phyloP scores from a whole-genome alignment of 164 flowering plant species.

The Vitis vinifera region DNA sequence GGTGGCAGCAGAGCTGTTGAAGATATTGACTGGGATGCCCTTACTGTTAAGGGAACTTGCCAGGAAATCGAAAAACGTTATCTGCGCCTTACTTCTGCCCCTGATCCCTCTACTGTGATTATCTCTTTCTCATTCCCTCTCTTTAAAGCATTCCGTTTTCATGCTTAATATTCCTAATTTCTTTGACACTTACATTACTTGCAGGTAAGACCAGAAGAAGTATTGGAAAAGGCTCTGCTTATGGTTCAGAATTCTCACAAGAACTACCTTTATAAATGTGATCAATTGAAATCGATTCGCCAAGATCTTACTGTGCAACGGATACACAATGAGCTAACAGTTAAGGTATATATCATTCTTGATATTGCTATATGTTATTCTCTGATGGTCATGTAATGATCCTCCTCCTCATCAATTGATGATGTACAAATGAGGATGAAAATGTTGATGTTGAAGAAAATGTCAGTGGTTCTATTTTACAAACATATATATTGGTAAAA shows the following conservation, averaged over 20 bases:
- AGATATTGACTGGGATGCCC: constrained; percentile 97
- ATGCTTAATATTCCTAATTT: not conserved
- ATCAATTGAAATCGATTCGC: constrained; percentile 95
- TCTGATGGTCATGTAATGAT: too few species aligned
- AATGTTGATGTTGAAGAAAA: too few species aligned
- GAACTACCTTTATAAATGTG: constrained; percentile 94
- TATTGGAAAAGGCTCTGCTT: constrained; percentile 73
- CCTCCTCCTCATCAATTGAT: too few species aligned
- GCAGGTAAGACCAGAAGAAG: constrained; percentile 97
- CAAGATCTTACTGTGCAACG: constrained; percentile 96
- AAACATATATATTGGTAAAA: too few species aligned
- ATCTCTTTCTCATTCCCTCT: not conserved
- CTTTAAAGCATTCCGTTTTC: too few species aligned
- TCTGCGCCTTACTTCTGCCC: constrained; percentile 97
- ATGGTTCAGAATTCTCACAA: constrained; percentile 86
- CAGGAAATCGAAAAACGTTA: constrained; percentile 98
- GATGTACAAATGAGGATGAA: too few species aligned
- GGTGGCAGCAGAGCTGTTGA: constrained; percentile 78
- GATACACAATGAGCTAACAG: constrained; percentile 80
- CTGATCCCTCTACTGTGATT: constrained; percentile 90
- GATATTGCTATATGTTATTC: not conserved
- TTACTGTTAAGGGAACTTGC: constrained; percentile 94
- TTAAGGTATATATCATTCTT: constrained; percentile 48
- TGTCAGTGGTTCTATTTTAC: too few species aligned
- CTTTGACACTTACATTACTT: constrained; percentile 10